phyloP scores from a whole-genome alignment of 768 basidiomycete genomes.

The Naematelia aurantialba region DNA sequence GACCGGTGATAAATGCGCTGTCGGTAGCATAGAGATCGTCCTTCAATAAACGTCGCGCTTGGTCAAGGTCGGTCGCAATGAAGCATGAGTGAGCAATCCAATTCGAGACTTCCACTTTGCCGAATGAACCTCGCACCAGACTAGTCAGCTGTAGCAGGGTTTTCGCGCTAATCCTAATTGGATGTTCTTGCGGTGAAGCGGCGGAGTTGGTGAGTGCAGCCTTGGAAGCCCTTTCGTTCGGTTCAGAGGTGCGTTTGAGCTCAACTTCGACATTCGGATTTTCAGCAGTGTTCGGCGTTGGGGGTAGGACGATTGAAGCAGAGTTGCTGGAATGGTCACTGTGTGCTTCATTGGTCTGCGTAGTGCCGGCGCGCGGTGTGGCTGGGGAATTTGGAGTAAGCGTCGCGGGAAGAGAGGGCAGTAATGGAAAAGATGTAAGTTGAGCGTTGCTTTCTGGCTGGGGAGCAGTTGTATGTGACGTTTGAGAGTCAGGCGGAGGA shows the following conservation, averaged over 20 bases:
- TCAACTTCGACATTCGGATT: neutral
- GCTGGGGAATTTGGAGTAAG: conserved; percentile 4
- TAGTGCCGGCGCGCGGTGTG: conserved; percentile 6
- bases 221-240: conserved; percentile 9
- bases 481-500: neutral
- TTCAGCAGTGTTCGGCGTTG: conserved; percentile 26
- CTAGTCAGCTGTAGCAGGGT: conserved; percentile 21
- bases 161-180: conserved; percentile 28
- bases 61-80: conserved; percentile 36
- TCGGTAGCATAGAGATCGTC: conserved; percentile 42
- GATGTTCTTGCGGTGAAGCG: conserved; percentile 35
- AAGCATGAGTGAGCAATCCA: conserved; percentile 45
- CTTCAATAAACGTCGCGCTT: conserved; percentile 34
- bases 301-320: conserved; percentile 7
- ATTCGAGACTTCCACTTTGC: conserved; percentile 31
- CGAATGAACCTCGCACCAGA: conserved; percentile 24
- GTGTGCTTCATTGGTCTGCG: conserved; percentile 12
- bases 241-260: neutral
- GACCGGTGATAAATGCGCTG: conserved; percentile 30
- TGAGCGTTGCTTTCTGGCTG: neutral
- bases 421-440: neutral
- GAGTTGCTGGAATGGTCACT: neutral
- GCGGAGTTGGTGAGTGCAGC: conserved; percentile 41
- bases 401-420: conserved; percentile 24
- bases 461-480: neutral